phyloP scores from a whole-genome alignment of 768 basidiomycete genomes.

The Leucosporidium scottii region DNA sequence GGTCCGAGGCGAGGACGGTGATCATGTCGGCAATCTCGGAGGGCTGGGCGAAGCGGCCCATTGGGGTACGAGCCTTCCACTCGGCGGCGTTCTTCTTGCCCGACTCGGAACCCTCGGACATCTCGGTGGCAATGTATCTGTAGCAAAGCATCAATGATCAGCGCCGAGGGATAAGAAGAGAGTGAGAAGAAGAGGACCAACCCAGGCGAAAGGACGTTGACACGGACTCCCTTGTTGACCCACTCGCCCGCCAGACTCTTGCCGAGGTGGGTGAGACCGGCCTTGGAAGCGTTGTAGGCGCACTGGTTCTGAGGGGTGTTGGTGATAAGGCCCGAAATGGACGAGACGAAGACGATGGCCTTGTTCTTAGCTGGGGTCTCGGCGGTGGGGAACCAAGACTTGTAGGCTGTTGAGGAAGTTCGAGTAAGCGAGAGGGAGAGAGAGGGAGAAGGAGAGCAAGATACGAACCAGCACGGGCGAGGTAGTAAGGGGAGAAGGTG shows the following conservation, averaged over 20 bases:
- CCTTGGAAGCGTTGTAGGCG: constrained; percentile 41
- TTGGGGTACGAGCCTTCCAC: constrained; percentile 40
- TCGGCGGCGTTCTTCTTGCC: constrained; percentile 30
- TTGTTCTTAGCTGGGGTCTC: constrained; percentile 31
- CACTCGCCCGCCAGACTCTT: constrained; percentile 41
- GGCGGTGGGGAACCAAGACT: constrained; percentile 5
- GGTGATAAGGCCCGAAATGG: constrained; percentile 40
- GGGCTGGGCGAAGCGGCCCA: constrained; percentile 38
- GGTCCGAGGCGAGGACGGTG: constrained; percentile 35
- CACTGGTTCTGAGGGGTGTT: constrained; percentile 41
- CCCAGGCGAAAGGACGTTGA: constrained; percentile 41
- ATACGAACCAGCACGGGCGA: constrained; percentile 36
- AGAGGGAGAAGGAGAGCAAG: no score
- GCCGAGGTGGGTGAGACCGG: constrained; percentile 38
- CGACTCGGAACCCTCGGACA: constrained; percentile 35
- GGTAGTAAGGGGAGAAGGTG: constrained; percentile 39
- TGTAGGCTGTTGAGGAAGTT: not conserved
- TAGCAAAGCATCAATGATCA: not conserved
- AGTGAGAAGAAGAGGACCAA: constrained; percentile 7
- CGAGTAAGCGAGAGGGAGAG: not conserved
- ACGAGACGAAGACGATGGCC: constrained; percentile 40
- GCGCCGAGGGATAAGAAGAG: not conserved
- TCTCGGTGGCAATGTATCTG: constrained; percentile 41
- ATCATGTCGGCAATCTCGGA: constrained; percentile 39
- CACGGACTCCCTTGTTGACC: constrained; percentile 39